Evolutionary conservation across 352 stramenopile genomes (phyloP).

Genomic region (Lagenidium giganteum): DNA sequence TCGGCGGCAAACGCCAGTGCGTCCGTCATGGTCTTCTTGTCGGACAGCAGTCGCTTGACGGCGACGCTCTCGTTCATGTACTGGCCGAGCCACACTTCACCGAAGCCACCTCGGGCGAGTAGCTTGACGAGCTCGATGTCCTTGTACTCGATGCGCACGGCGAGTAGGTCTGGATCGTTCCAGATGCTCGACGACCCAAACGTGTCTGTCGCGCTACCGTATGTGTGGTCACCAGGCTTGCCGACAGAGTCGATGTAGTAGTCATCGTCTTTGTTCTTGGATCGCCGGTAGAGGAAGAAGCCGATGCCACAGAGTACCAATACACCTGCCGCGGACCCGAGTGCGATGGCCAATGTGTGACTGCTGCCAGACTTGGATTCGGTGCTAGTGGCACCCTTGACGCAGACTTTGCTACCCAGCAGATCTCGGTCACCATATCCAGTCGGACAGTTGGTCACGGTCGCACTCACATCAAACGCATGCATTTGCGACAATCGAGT

Average conservation of each 20-base stretch:
- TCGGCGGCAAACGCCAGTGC: slow-evolving; percentile 52
- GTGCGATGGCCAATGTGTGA: slow-evolving; percentile 32
- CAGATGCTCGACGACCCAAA: slow-evolving; percentile 50
- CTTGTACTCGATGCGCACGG: slow-evolving; percentile 46
- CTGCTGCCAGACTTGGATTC: slow-evolving; percentile 19
- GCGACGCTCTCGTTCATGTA: slow-evolving; percentile 67
- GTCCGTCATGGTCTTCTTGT: slow-evolving; percentile 53
- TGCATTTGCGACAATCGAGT: slow-evolving; percentile 33
- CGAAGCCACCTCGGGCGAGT: slow-evolving; percentile 57
- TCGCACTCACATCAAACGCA: slow-evolving; percentile 37
- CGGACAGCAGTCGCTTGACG: slow-evolving; percentile 48
- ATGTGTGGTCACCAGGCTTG: slow-evolving; percentile 28
- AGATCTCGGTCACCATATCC: slow-evolving; percentile 7
- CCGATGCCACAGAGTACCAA: slow-evolving; percentile 37
- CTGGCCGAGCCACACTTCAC: slow-evolving; percentile 61
- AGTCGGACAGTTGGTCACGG: slow-evolving; percentile 23
- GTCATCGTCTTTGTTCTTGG: background rate
- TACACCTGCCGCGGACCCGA: slow-evolving; percentile 32
- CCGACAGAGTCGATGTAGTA: too few species aligned
- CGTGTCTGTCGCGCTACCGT: slow-evolving; percentile 30
- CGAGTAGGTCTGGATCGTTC: slow-evolving; percentile 57
- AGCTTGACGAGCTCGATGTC: slow-evolving; percentile 52
- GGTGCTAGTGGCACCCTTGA: too few species aligned
- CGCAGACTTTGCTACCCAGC: too few species aligned
- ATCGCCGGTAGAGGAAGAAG: slow-evolving; percentile 32